Evolutionary conservation across 805 yeast species (phyloP), one percentile per base, ranked within the genome.

Genomic region (Ogataea nitratoaversa): DNA sequence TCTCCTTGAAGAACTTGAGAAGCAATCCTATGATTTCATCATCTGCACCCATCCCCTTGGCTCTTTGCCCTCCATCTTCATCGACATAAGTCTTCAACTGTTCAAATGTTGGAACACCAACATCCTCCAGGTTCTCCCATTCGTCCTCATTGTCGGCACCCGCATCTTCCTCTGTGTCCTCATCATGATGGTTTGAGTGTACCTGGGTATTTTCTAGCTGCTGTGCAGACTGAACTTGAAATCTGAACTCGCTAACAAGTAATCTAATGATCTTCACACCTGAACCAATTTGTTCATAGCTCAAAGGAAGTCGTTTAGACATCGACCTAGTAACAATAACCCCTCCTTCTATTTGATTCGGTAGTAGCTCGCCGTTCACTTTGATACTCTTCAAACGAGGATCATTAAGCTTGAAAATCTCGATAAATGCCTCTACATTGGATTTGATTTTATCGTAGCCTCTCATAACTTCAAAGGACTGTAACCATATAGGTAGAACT

Each of bases 321-420:
- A 82, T 84, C 0, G 96, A 86, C 54, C 98, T 75, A 0, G 98
- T 91, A 4, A 87, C 66, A 27, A 91, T 89, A n/a, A 76, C 50
- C 40, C 79, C 84, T 13, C 70, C 68, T 1, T 58, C 53, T 6
- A 68, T 65, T 33, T 67, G 63, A 52, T 79, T 73, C 3, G 84
- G 80, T 22, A 84, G 63, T 25, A 80, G 63, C 45, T 88, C 88
- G n/a, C 95, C 97, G 48, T 88, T 75, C 0, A 90, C 95, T 4
- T 63, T 43, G 3, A 87, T 56, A 1, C 55, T 43, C 23, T 69
- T 68, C 2, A 89, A 57, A 8, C 79, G 62, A 2, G 65, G 55
- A 43, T 83, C 86, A 16, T 72, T 65, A n/a, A 83, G 62, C 22
- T 75, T 66, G 52, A 71, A 88, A 1, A 93, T 65, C 40, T 76